Base-by-base conservation (phyloP, 2,329 filamentous ascomycete species). In the Cryphonectria carpinicola region DNA sequence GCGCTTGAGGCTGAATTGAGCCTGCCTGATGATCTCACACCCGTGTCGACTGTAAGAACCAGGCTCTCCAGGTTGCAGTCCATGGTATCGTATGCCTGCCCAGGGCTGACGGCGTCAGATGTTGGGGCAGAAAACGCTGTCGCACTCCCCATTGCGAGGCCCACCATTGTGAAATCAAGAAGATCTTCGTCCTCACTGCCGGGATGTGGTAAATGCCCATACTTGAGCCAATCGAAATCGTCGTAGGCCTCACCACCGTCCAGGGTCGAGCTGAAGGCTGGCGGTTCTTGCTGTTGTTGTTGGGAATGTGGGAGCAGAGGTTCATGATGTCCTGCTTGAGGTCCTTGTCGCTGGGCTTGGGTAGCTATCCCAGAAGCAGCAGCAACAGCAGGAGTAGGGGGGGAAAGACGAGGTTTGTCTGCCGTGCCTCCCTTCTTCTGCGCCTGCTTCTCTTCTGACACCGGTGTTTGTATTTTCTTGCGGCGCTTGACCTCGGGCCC, bases 11-110 rank as follows among this genome's bases (percentile, higher is more conserved):
- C 8, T 10, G 49, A 54, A 13, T n/a, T 25, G n/a, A 54, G 22
- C 49, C n/a, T 54, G 11, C n/a, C 11, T 22, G 46, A 22, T 54
- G 49, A 4, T 54, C 49, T 25, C 22, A 25, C 49, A 5, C 49
- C 49, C n/a, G 49, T 54, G 22, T 54, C 49, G 49, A 54, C 49
- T 54, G 49, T 54, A n/a, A 54, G 49, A 25, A 54, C n/a, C n/a
- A 54, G n/a, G 49, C 49, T 6, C 49, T 54, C 49, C 22, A 54
- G n/a, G n/a, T 11, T 25, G n/a, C 49, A 54, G 22, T 54, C 49
- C 22, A 22, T 54, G 7, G 49, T 25, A 4, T n/a, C 49, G 8
- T 25, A 54, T 25, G n/a, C 49, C 49, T 22, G 11, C 22, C 22
- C n/a, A 54, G 49, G 49, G n/a, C 49, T 54, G 22, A 54, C 25